These are phyloP conservation scores for Fusarium sp. DNA, from an alignment of 2,329 filamentous ascomycete genomes.

Conservation along the genomic window DNA sequence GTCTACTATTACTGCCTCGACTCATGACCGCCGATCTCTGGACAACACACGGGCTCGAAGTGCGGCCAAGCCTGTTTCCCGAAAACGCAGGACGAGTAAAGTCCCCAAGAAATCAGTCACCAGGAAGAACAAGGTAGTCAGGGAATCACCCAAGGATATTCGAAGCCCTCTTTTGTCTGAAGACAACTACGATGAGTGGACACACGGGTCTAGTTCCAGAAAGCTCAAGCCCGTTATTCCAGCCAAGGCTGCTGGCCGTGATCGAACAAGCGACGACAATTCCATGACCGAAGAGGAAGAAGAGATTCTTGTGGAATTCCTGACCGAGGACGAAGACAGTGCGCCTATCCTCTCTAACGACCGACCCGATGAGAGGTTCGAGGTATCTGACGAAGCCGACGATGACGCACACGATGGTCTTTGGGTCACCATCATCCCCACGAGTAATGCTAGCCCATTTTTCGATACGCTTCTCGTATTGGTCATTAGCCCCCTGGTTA, in stretches of 20 bases:
- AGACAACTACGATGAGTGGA: conserved; percentile 31
- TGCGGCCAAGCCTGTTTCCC: conserved; percentile 20
- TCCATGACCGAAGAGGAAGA: conserved; percentile 33
- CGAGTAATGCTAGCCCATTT: conserved; percentile 90
- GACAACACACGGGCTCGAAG: conserved; percentile 6
- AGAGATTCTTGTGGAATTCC: conserved; percentile 40
- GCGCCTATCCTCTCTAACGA: conserved; percentile 48
- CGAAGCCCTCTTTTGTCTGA: conserved; percentile 39
- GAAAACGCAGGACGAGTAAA: conserved; percentile 29
- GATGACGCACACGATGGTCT: conserved; percentile 75
- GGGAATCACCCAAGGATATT: conserved; percentile 23
- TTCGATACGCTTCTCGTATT: conserved; percentile 96
- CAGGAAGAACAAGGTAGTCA: conserved; percentile 21
- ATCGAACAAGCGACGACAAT: conserved; percentile 12
- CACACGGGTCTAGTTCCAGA: conserved; percentile 2
- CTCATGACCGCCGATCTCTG: conserved; percentile 35
- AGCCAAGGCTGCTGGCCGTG: conserved; percentile 14
- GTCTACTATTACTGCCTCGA: conserved; percentile 26
- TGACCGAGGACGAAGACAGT: conserved; percentile 48
- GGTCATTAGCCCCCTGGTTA: conserved; percentile 94
- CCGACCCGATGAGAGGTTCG: conserved; percentile 40
- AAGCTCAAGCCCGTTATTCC: conserved; percentile 26
- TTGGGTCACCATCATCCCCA: conserved; percentile 96
- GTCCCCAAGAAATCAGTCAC: conserved; percentile 19
- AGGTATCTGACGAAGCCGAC: conserved; percentile 40